Base-by-base conservation (phyloP, 2,329 filamentous ascomycete genomes). In the Colletotrichum sp. region DNA sequence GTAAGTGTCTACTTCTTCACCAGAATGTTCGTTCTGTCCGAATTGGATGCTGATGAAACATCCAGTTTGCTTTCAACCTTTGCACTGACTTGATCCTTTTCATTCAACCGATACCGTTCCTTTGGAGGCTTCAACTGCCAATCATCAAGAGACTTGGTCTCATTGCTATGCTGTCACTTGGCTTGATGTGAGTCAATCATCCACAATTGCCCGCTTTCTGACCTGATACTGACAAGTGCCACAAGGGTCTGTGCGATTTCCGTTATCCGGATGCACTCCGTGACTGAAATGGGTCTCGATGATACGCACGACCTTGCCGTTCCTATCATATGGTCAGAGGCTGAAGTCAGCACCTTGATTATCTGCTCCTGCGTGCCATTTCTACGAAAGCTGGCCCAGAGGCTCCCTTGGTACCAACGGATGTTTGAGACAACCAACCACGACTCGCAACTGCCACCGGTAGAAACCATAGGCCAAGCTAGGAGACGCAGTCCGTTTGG, bases 11-110 rank as follows among this genome's bases (percentile, higher is more conserved):
- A 6, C 22, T 27, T 8, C 13, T 16, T 61, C 9, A 4, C 9
- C 12, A 25, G 12, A 4, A 30, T 36, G 6, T 6, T 60, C 6
- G 13, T 15, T 25, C 5, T 4, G 39, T 8, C 16, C 25, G 22
- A 22, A 22, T 22, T 22, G 25, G 28, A 43, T 28, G 28, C 60
- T 55, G 27, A 71, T 34, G 9, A 7, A 30, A 7, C 5, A 4
- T 16, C 18, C 55, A 80, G 78, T 80, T 80, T 34, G 80, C 78
- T 18, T 80, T 84, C 71, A 85, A 85, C 74, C 78, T 85, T 34
- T 77, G 77, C 8, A 84, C 83, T 39, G 83, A 85, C 65, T 78
- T 85, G 36, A 77, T 83, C n/a, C 76, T 85, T 16, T 84, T 84
- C 70, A 77, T 83, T n/a, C 80, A 84, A 62, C 84, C 84, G 5